These are phyloP conservation scores for Paxillus involutus DNA, from an alignment of 768 basidiomycete species.

Conservation along the genomic window DNA sequence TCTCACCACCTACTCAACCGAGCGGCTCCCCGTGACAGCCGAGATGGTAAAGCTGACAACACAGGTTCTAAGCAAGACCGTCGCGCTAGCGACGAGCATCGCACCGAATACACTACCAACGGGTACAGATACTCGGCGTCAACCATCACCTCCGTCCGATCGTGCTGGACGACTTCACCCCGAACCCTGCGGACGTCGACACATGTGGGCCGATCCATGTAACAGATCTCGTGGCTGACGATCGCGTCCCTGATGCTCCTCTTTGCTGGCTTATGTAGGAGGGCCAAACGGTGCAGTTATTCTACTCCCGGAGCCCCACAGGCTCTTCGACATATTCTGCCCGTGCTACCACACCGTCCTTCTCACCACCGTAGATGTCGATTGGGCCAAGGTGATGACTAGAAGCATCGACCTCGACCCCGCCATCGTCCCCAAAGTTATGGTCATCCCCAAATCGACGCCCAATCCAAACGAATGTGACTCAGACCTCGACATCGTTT, in stretches of 20 bases:
- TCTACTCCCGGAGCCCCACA: background rate
- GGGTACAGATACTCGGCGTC: conserved; percentile 21
- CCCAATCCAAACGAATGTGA: background rate
- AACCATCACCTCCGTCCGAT: conserved; percentile 27
- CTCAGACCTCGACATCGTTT: background rate
- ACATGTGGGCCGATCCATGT: conserved; percentile 6
- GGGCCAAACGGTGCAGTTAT: conserved; percentile 1
- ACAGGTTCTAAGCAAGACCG: background rate
- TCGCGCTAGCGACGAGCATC: too few relatives aligned
- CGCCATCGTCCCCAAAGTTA: background rate
- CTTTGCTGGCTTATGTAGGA: conserved; percentile 13
- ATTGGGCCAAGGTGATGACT: conserved; percentile 6
- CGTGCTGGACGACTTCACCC: conserved; percentile 13
- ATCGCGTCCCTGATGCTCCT: conserved; percentile 45
- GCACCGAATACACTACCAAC: too few relatives aligned
- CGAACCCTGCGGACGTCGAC: background rate
- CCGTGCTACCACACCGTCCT: conserved; percentile 29
- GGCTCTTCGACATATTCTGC: conserved; percentile 29
- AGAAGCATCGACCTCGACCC: background rate
- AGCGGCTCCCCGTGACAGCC: conserved; percentile 36
- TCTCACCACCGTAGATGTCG: conserved; percentile 21
- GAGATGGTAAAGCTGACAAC: too few relatives aligned
- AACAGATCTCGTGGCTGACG: conserved; percentile 37
- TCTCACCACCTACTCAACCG: conserved; percentile 32
- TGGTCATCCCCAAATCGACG: conserved; percentile 1